A percentile compares a stretch with the other conserved stretches of the same genome.
phyloP scores from a whole-genome alignment of 805 yeast species.

The Metschnikowia dekortorum region DNA sequence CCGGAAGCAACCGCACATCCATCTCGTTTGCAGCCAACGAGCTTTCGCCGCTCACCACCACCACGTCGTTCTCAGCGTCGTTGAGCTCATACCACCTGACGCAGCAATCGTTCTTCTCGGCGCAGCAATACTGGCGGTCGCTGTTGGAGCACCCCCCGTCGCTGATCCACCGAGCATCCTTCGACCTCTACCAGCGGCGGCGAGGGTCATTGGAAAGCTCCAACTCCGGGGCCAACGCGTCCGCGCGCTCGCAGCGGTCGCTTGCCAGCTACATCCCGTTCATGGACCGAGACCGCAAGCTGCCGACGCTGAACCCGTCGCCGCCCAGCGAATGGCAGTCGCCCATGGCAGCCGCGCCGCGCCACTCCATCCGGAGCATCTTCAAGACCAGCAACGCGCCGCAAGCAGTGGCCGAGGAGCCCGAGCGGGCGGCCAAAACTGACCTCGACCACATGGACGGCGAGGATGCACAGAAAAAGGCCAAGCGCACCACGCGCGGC shows the following conservation, averaged over 20 bases:
- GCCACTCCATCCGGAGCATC: conserved; percentile 32
- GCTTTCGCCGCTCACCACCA: conserved; percentile 40
- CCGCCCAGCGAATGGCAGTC: conserved; percentile 2
- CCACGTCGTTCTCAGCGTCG: conserved; percentile 41
- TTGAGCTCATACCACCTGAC: conserved; percentile 37
- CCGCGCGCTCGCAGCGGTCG: conserved; percentile 18
- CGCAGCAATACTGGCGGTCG: conserved; percentile 38
- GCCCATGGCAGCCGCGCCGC: conserved; percentile 17
- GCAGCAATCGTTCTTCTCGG: conserved; percentile 41
- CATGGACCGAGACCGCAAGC: conserved; percentile 16
- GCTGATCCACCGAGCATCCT: conserved; percentile 25
- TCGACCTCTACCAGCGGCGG: conserved; percentile 29
- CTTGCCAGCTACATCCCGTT: conserved; percentile 40
- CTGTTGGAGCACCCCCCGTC: conserved; percentile 36
- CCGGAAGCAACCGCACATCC: conserved; percentile 14
- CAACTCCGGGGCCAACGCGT: conserved; percentile 14
- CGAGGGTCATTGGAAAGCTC: conserved; percentile 31
- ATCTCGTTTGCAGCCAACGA: conserved; percentile 19
- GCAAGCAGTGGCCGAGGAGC: background rate
- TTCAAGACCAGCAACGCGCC: conserved; percentile 20
- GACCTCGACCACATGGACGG: background rate
- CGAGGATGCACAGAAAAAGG: conserved; percentile 20
- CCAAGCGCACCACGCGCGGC: conserved; percentile 17
- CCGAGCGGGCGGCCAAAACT: background rate
- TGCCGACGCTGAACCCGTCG: conserved; percentile 6